Base-by-base conservation (phyloP, 1,284 basidiomycete species). In the Pyrrhoderma noxium region DNA sequence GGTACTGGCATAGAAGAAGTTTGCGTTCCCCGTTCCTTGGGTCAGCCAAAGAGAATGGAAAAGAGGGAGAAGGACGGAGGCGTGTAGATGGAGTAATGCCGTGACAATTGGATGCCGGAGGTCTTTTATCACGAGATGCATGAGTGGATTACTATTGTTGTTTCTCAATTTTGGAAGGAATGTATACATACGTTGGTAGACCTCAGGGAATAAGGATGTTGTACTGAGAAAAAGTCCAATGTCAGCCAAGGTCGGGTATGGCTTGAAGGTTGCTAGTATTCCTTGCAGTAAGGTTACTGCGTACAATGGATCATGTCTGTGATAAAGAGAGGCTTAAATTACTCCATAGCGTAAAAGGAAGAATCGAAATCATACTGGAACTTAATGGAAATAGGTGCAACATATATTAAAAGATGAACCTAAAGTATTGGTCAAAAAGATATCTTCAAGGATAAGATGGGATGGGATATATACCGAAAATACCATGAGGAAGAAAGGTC, bases 1-100 rank as follows among this genome's bases (percentile, higher is more conserved):
- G 1, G 92, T 97, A 3, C 88, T 85, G 0, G 95, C 95, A 63
- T 97, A 99, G 71, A 92, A 98, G 69, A 99, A 99, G 65, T 99
- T 99, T 41, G 95, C 93, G 62, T 99, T 99, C 1, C 93, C 95
- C 3, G 93, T 91, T 0, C 93, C 94, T 46, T 93, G 87, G 7
- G 75, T 74, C 3, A 98, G 77, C 95, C 96, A 99, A 3, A 98
- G 73, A 55, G 92, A 80, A 62, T 96, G 83, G 66, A 99, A 94
- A 14, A 96, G 75, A 0, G 93, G 94, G 52, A 98, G 77, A 8
- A 99, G 82, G 19, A 93, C 75, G 0, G 83, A 75, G 0, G 94
- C 82, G 63, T 98, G 93, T 1, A 91, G 71, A 58, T 94, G 89
- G 1, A 94, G 76, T 36, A 94, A 76, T 3, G 81, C 70, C 1